A percentile compares a stretch with the other conserved stretches of the same genome.
Conservation (phyloP, 176 grass and related monocot genomes). For the Lolium perenne region DNA sequence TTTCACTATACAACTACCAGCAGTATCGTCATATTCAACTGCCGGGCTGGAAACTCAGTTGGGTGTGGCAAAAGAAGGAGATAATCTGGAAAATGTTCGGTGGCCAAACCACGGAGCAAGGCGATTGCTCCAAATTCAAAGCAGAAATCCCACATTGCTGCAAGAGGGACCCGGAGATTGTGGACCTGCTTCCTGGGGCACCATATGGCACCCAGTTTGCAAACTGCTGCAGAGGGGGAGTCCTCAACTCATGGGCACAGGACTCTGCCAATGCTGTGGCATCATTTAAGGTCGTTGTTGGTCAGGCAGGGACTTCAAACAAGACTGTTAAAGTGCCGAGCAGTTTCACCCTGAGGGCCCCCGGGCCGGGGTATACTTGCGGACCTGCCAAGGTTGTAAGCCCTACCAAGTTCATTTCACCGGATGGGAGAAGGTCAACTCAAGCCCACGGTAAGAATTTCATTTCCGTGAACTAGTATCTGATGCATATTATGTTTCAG, state of each 20-base stretch:
- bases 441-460: slow-evolving; percentile 64
- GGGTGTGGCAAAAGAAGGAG: slow-evolving; percentile 80
- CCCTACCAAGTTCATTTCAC: slow-evolving; percentile 61
- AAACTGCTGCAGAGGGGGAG: slow-evolving; percentile 84
- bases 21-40: slow-evolving; percentile 82
- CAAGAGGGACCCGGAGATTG: slow-evolving; percentile 59
- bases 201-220: slow-evolving; percentile 71
- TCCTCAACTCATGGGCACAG: slow-evolving; percentile 67
- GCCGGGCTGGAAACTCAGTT: slow-evolving; percentile 78
- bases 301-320: slow-evolving; percentile 71
- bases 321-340: slow-evolving; percentile 54
- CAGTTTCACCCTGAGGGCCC: slow-evolving; percentile 60
- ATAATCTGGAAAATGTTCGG: slow-evolving; percentile 79
- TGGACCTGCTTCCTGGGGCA: slow-evolving; percentile 73
- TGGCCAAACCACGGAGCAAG: slow-evolving; percentile 77
- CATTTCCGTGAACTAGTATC: not conserved
- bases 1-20: slow-evolving; percentile 81
- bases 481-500: not conserved
- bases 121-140: slow-evolving; percentile 86
- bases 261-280: slow-evolving; percentile 64
- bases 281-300: slow-evolving; percentile 72
- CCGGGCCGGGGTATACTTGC: slow-evolving; percentile 81
- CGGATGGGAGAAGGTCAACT: slow-evolving; percentile 72
- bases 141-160: slow-evolving; percentile 72
- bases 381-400: slow-evolving; percentile 58